These are phyloP conservation scores for Apiospora marii DNA, from an alignment of 2,329 filamentous ascomycete genomes.

Conservation along the genomic window DNA sequence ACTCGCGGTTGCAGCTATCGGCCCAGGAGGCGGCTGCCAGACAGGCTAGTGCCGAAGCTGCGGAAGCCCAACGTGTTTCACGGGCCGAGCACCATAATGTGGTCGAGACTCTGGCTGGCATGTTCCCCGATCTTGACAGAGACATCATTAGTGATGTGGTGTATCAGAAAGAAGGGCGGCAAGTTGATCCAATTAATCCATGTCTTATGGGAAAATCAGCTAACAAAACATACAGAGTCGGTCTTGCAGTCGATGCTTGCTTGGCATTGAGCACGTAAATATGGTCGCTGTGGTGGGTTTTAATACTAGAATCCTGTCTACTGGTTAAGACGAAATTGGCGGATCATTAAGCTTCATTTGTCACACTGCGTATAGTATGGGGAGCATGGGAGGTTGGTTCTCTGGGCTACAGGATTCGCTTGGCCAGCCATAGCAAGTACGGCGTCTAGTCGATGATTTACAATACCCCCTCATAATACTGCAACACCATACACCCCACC, in stretches of 20 bases:
- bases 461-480: conserved; percentile 14
- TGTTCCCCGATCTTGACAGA: conserved; percentile 95
- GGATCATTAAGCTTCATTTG: conserved; percentile 6
- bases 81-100: conserved; percentile 87
- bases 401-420: conserved; percentile 16
- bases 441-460: conserved; percentile 19
- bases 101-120: conserved; percentile 91
- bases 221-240: conserved; percentile 64
- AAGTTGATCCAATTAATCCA: conserved; percentile 47
- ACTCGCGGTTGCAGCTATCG: conserved; percentile 58
- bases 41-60: conserved; percentile 88
- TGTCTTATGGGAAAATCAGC: background rate
- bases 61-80: conserved; percentile 85
- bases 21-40: conserved; percentile 89
- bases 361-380: conserved; percentile 14
- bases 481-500: conserved; percentile 1
- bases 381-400: conserved; percentile 15
- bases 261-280: conserved; percentile 65
- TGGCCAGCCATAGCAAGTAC: conserved; percentile 18
- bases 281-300: background rate
- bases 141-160: conserved; percentile 98
- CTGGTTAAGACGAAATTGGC: background rate
- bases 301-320: background rate
- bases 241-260: conserved; percentile 85
- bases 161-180: conserved; percentile 93